Evolutionary conservation across 2,329 filamentous ascomycete genomes (phyloP).

Genomic region (Venturia carpophila): DNA sequence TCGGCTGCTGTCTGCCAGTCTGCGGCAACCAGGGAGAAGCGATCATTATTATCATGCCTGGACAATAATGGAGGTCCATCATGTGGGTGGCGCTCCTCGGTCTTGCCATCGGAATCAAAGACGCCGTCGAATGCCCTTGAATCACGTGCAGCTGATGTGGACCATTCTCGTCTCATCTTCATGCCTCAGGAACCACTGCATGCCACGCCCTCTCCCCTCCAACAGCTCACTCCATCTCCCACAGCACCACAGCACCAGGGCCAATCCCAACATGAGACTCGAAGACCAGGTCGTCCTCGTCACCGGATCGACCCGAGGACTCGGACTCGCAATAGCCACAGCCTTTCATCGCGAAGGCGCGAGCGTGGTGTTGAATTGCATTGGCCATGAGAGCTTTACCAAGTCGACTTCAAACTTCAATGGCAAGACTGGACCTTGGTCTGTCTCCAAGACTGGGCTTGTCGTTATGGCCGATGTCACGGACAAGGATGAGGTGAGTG

Average conservation of each 20-base stretch:
- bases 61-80: too few relatives aligned
- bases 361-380: neutral
- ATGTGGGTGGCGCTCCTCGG: neutral
- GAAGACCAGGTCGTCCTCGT: neutral
- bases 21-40: too few relatives aligned
- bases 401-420: neutral
- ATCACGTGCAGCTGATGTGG: neutral
- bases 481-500: neutral
- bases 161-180: neutral
- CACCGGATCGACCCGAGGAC: constrained; percentile 1
- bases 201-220: too few relatives aligned
- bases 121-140: neutral
- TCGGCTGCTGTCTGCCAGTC: neutral
- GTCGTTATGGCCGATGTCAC: neutral
- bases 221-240: too few relatives aligned
- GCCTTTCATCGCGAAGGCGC: constrained; percentile 4
- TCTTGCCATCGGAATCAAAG: neutral
- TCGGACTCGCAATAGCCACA: neutral
- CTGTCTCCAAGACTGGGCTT: neutral
- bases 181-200: too few relatives aligned
- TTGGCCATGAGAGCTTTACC: neutral
- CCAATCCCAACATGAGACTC: neutral
- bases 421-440: neutral
- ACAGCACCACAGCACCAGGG: too few relatives aligned
- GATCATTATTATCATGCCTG: too few relatives aligned